phyloP scores from a whole-genome alignment of 305 asterid species.

The Fraxinus dipetala region DNA sequence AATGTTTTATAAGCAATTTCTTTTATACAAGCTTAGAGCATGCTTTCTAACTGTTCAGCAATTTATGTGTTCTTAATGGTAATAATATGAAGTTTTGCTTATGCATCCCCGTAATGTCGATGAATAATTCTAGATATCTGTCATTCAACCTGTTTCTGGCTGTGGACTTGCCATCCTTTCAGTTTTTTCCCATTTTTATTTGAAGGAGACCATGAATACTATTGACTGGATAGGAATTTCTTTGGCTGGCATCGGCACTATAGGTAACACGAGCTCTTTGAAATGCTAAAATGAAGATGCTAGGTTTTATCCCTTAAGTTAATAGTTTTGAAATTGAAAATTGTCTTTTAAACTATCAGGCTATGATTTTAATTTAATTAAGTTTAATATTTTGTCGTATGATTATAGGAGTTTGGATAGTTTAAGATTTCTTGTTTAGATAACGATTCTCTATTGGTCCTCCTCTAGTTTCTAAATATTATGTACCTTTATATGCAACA shows the following conservation, averaged over 20 bases:
- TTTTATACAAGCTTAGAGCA: not conserved
- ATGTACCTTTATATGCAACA: conserved; percentile 26
- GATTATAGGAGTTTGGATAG: not conserved
- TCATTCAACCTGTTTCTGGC: conserved; percentile 98
- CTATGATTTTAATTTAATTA: not conserved
- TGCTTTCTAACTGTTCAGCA: not conserved
- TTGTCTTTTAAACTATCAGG: not conserved
- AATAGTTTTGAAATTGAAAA: not conserved
- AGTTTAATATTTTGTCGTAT: not conserved
- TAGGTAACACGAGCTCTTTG: conserved; percentile 66
- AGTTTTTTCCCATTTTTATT: conserved; percentile 89
- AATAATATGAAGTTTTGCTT: conserved; percentile 4
- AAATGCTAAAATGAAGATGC: not conserved
- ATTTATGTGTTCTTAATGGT: not conserved
- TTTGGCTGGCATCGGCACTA: conserved; percentile 94
- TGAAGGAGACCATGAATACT: conserved; percentile 90
- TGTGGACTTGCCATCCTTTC: conserved; percentile 98
- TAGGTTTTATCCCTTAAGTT: not conserved
- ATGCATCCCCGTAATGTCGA: not conserved
- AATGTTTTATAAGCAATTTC: conserved; percentile 13
- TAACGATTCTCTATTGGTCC: not conserved
- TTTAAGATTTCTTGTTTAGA: not conserved
- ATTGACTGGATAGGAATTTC: conserved; percentile 92
- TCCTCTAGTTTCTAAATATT: not conserved
- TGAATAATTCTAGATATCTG: conserved; percentile 60